Evolutionary conservation across 1,284 basidiomycete genomes (phyloP), one percentile per base, ranked within the genome.

Genomic region (Xerocomus nothofagi): DNA sequence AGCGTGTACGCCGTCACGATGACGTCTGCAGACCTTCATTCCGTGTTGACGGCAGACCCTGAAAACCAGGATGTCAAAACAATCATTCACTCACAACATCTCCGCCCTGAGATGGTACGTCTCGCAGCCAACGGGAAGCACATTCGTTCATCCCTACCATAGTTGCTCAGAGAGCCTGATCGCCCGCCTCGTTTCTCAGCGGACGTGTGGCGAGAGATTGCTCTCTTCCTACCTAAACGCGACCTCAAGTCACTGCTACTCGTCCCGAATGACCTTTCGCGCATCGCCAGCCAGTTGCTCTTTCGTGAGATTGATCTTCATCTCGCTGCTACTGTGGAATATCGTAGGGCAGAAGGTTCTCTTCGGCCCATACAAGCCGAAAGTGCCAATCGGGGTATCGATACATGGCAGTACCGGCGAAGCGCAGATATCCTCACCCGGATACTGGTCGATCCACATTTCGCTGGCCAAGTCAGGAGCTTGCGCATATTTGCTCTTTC

Each of bases 121-220:
- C 18, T 23, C 9, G 3, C 39, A 17, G n/a, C 29, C 17, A 18
- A 39, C 8, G 7, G 14, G 1, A 9, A 4, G 27, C 3, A 18
- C 27, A 5, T 36, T 24, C n/a, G 15, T 27, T 57, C 18, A 59
- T 29, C 15, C 14, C 26, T 18, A 14, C 15, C 21, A 18, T 44
- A 71, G 58, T 65, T 57, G 53, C 65, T 56, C 49, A 59, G 69
- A 66, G 58, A 73, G 61, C 67, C 70, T 14, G 57, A 62, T 29
- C 58, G 55, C 30, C 65, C 63, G 4, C 75, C 73, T 29, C 70
- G 70, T 29, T 80, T 88, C 58, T 86, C 84, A 3, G 73, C 73
- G 12, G 85, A 88, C 66, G 78, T 88, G 49, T 88, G 85, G 85
- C 73, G 81, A 31, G 80, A 87, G 60, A 81, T 88, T 36, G 83